Base-by-base conservation (phyloP, 306 rosid genomes). In the Rubus parviflorus region DNA sequence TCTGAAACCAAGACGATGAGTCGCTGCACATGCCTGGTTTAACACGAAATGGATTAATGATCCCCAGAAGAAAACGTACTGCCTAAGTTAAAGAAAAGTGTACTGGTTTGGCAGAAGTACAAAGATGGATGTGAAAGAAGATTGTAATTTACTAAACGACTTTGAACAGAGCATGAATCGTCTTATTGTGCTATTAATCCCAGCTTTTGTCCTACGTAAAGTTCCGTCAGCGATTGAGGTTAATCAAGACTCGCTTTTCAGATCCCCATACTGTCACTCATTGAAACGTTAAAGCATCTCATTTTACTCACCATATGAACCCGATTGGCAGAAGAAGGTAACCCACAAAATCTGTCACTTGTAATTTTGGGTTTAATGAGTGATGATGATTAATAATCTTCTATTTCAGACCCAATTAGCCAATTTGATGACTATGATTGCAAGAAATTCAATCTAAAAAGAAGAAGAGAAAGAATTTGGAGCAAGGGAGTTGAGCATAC, bases 201-300 rank as follows among this genome's bases (percentile, higher is more conserved):
- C 77, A 58, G 77, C 68, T 73, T 73, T 57, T 73, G 68, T 58
- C 45, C 48, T 8, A 56, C 14, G 35, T 41, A 73, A 56, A 38
- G 38, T 43, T 20, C 37, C 38, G 37, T 43, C 72, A 67, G 72
- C 43, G 72, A 22, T 45, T 23, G 41, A n/a, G 68, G 63, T 42
- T 73, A 43, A 72, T 7, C 41, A n/a, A 42, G 76, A 30, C 51
- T 20, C 10, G 8, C 76, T 42, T 74, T 46, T 46, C 78, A 47
- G 70, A 75, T 75, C 78, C 70, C 20, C 15, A 30, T 8, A 46
- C 47, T 8, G 30, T 0, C 8, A 2, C 8, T 30, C 58, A 5
- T 56, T 13, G 22, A 54, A 54, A 14, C 8, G 22, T 22, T 73
- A 30, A 73, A 41, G 5, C 16, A 57, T 57, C 23, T 14, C 19